Percentiles rank a stretch among this genome's conserved stretches.
Conservation (phyloP, 1,139 yeast genomes). For the Kluyveromyces sp. region DNA sequence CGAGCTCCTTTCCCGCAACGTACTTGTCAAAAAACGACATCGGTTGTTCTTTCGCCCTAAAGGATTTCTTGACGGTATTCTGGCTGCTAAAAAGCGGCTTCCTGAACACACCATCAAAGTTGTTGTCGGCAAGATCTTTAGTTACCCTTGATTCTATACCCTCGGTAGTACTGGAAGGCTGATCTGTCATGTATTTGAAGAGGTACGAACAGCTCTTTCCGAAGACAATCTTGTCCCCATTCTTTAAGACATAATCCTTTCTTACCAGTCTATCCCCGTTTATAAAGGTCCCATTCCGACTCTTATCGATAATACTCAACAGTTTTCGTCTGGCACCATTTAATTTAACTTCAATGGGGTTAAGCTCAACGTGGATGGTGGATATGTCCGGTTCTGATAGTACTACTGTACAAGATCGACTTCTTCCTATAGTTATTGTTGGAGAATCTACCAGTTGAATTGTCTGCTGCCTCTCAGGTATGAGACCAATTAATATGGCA, state of each 20-base stretch:
- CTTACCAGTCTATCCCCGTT: constrained; percentile 52
- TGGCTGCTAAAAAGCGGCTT: constrained; percentile 27
- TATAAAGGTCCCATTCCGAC: constrained; percentile 62
- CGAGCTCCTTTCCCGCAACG: constrained; percentile 53
- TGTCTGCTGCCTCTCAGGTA: constrained; percentile 31
- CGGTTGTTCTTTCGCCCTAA: constrained; percentile 15
- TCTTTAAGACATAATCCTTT: constrained; percentile 43
- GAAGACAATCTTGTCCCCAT: constrained; percentile 59
- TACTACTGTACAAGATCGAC: constrained; percentile 54
- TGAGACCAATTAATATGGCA: constrained; percentile 25
- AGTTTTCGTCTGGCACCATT: constrained; percentile 38
- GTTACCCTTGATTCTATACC: neutral
- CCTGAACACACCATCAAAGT: constrained; percentile 20
- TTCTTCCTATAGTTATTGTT: constrained; percentile 44
- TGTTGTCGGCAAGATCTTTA: constrained; percentile 13
- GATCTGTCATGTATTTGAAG: constrained; percentile 38
- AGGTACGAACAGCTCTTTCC: constrained; percentile 56
- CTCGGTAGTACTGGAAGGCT: neutral
- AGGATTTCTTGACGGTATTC: constrained; percentile 14
- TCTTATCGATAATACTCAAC: constrained; percentile 48
- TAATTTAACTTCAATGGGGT: constrained; percentile 33
- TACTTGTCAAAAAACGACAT: constrained; percentile 54
- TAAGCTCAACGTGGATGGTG: constrained; percentile 54
- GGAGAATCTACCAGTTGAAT: constrained; percentile 16
- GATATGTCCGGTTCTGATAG: constrained; percentile 57